Evolutionary conservation across 1,139 yeast species (phyloP).

Genomic region (Wickerhamomyces sp.): DNA sequence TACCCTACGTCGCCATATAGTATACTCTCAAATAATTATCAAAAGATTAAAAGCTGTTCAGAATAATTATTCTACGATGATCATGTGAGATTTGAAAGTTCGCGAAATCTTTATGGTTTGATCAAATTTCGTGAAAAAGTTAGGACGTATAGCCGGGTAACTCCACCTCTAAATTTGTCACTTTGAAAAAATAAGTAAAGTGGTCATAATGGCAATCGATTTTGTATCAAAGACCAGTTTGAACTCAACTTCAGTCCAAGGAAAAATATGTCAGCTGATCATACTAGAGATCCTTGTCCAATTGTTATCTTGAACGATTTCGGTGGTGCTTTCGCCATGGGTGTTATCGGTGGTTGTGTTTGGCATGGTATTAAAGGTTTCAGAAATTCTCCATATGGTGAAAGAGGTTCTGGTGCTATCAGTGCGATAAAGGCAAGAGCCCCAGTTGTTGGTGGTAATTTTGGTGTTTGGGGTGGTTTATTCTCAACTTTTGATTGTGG

Average conservation of each 20-base stretch:
- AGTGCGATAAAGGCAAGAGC: constrained; percentile 94
- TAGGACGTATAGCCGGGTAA: not conserved
- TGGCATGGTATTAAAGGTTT: constrained; percentile 99
- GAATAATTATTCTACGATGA: too few species aligned
- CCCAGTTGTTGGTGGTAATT: constrained; percentile 98
- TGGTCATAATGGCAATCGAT: too few species aligned
- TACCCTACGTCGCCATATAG: too few species aligned
- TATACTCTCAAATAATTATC: too few species aligned
- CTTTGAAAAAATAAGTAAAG: not conserved
- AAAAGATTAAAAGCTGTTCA: too few species aligned
- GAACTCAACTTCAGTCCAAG: not conserved
- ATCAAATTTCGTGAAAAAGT: too few species aligned
- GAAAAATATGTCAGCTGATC: constrained; percentile 77
- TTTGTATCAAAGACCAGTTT: not conserved
- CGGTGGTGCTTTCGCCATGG: constrained; percentile 99
- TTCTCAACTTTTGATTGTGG: constrained; percentile 95
- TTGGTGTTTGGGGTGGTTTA: constrained; percentile 99
- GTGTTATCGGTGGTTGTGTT: constrained; percentile 94
- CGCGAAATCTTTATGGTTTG: too few species aligned
- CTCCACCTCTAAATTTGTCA: not conserved
- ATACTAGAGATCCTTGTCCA: constrained; percentile 99
- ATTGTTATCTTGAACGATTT: constrained; percentile 92
- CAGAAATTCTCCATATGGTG: constrained; percentile 96
- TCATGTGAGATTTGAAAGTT: too few species aligned
- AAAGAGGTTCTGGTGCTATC: constrained; percentile 84